These are phyloP conservation scores for Tetrahymena thermophila DNA, from an alignment of 73 alveolate species.

Conservation along the genomic window DNA sequence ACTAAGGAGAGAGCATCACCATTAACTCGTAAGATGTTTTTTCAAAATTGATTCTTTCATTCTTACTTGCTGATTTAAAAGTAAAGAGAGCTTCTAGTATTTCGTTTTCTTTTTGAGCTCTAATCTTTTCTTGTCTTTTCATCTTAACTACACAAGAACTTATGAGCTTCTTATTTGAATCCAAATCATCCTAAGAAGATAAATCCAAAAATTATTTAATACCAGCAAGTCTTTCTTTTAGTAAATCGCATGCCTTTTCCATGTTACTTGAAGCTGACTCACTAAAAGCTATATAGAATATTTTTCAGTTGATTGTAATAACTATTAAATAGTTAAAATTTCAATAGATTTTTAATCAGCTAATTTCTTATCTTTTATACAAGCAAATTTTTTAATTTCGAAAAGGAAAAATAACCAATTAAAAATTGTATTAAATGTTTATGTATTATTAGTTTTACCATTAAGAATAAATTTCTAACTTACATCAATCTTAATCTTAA, in stretches of 20 bases:
- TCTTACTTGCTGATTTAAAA: not conserved
- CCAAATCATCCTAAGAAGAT: not conserved
- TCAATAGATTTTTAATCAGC: not conserved
- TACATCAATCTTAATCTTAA: not conserved
- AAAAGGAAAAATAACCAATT: not conserved
- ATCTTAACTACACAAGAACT: not conserved
- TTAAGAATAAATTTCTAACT: not conserved
- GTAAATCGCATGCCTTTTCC: not conserved
- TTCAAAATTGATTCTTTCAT: not conserved
- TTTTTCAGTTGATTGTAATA: not conserved
- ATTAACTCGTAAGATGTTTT: not conserved
- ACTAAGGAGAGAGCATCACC: not conserved
- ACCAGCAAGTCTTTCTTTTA: not conserved
- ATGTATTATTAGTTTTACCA: not conserved
- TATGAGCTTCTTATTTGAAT: not conserved
- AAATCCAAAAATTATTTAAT: not conserved
- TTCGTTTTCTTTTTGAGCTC: not conserved
- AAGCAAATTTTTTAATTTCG: not conserved
- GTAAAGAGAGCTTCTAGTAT: not conserved
- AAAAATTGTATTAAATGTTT: not conserved
- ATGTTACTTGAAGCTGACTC: not conserved
- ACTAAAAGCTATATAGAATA: not conserved
- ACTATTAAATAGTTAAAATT: not conserved
- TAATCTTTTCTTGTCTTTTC: not conserved
- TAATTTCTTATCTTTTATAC: not conserved